A percentile compares a stretch with the other conserved stretches of the same genome.
Evolutionary conservation across 2,329 filamentous ascomycete genomes (phyloP).

Genomic region (Pyrenophora seminiperda): DNA sequence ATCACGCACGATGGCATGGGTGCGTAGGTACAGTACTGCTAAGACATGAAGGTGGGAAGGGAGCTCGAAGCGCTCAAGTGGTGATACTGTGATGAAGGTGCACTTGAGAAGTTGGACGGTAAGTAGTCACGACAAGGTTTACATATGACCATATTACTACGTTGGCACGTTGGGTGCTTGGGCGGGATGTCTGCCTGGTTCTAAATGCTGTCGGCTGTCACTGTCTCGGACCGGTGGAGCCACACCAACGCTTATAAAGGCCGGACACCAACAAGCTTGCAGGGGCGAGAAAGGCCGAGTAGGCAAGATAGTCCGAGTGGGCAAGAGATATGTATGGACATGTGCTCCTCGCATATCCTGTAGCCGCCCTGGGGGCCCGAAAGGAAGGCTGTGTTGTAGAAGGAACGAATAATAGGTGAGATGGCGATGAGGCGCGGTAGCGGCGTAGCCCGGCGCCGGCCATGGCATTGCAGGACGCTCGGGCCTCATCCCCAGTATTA

Average conservation of each 20-base stretch:
- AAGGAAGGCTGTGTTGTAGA: slow-evolving; percentile 1
- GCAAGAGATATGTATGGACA: slow-evolving; percentile 1
- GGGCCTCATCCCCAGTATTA: slow-evolving; percentile 6
- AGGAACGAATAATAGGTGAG: slow-evolving; percentile 18
- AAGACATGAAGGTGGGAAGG: slow-evolving; percentile 12
- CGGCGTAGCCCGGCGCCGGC: slow-evolving; percentile 7
- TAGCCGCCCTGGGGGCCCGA: slow-evolving; percentile 11
- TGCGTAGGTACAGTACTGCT: too few relatives aligned
- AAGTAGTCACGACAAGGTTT: slow-evolving; percentile 1
- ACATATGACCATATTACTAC: slow-evolving; percentile 5
- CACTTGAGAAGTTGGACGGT: neutral
- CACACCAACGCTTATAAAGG: slow-evolving; percentile 3
- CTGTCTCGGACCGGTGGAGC: slow-evolving; percentile 15
- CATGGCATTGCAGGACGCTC: slow-evolving; percentile 12
- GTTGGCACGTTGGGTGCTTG: too few relatives aligned
- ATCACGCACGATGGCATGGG: slow-evolving; percentile 3
- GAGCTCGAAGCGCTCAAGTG: neutral
- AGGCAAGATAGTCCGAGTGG: slow-evolving; percentile 14
- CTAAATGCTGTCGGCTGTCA: slow-evolving; percentile 13
- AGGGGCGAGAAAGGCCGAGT: too few relatives aligned
- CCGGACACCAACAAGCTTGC: slow-evolving; percentile 12
- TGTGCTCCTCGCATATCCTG: slow-evolving; percentile 3
- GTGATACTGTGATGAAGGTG: neutral
- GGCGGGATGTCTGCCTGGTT: slow-evolving; percentile 15
- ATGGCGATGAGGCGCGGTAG: slow-evolving; percentile 8